A percentile compares a stretch with the other conserved stretches of the same genome.
These are phyloP conservation scores for Mycena belliarum DNA, from an alignment of 768 basidiomycete species.

Conservation along the genomic window DNA sequence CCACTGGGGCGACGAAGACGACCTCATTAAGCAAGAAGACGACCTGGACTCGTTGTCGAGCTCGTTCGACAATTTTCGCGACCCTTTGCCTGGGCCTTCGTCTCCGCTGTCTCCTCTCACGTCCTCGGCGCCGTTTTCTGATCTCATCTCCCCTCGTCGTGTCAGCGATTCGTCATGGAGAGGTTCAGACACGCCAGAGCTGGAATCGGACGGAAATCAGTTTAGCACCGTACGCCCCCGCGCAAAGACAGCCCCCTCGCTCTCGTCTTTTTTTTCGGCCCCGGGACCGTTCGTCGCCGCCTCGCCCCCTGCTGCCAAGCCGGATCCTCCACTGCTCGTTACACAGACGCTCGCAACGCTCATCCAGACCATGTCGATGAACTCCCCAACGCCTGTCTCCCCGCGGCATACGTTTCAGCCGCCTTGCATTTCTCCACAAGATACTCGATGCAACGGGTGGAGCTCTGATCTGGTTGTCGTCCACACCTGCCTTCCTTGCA, in stretches of 20 bases:
- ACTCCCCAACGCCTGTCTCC: constrained; percentile 31
- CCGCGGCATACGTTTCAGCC: constrained; percentile 16
- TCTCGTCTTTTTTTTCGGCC: constrained; percentile 24
- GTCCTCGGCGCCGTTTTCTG: constrained; percentile 6
- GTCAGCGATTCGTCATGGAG: constrained; percentile 12
- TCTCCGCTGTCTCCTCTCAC: constrained; percentile 16
- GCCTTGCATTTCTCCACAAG: constrained; percentile 41
- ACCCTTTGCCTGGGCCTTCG: constrained; percentile 24
- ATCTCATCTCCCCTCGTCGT: constrained; percentile 11
- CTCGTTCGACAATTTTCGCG: constrained; percentile 25
- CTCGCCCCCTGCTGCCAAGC: constrained; percentile 24
- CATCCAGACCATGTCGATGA: constrained; percentile 43
- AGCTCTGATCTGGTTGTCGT: constrained; percentile 50
- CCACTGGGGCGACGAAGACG: constrained; percentile 35
- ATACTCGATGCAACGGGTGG: constrained; percentile 36
- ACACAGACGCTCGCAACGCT: constrained; percentile 38
- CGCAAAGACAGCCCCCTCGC: constrained; percentile 38
- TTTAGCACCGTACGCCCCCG: constrained; percentile 37
- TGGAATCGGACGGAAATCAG: constrained; percentile 25
- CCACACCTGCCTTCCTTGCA: constrained; percentile 63
- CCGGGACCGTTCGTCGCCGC: constrained; percentile 22
- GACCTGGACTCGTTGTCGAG: constrained; percentile 37
- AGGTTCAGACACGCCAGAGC: constrained; percentile 14
- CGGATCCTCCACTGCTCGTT: constrained; percentile 23
- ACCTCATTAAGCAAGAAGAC: constrained; percentile 50